phyloP scores from a whole-genome alignment of 768 basidiomycete species.

The Leccinum disarticulatum region DNA sequence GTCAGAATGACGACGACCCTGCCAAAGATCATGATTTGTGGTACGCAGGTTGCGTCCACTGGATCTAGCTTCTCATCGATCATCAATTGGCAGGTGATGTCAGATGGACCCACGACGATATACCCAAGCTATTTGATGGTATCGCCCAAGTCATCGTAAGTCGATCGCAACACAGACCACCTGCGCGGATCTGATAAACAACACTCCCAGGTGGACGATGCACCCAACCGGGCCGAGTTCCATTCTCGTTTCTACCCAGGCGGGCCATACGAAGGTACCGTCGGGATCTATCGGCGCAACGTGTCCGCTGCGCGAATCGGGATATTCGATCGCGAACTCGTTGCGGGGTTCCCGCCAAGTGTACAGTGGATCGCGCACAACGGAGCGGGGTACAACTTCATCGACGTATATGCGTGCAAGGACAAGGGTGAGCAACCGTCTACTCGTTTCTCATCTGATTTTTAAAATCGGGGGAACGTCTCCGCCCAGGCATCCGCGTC shows the following conservation, averaged over 20 bases:
- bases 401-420: constrained; percentile 74
- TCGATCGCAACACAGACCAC: constrained; percentile 9
- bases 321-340: constrained; percentile 48
- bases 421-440: constrained; percentile 58
- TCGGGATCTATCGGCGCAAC: constrained; percentile 52
- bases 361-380: constrained; percentile 88
- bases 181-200: background rate
- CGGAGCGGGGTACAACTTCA: constrained; percentile 84
- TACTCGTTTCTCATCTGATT: background rate
- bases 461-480: background rate
- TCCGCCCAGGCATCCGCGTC: constrained; percentile 52
- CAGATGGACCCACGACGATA: constrained; percentile 77
- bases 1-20: constrained; percentile 6
- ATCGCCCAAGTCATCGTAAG: constrained; percentile 78
- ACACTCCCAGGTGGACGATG: constrained; percentile 35
- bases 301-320: constrained; percentile 44
- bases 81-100: constrained; percentile 47
- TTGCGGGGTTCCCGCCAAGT: constrained; percentile 58
- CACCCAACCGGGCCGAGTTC: constrained; percentile 45
- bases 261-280: constrained; percentile 48
- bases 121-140: constrained; percentile 55
- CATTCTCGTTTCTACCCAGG: constrained; percentile 40
- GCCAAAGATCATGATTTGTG: constrained; percentile 32
- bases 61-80: background rate
- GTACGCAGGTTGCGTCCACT: constrained; percentile 11